Conservation (phyloP, 2,329 filamentous ascomycete species). For the Fusarium floridanum region DNA sequence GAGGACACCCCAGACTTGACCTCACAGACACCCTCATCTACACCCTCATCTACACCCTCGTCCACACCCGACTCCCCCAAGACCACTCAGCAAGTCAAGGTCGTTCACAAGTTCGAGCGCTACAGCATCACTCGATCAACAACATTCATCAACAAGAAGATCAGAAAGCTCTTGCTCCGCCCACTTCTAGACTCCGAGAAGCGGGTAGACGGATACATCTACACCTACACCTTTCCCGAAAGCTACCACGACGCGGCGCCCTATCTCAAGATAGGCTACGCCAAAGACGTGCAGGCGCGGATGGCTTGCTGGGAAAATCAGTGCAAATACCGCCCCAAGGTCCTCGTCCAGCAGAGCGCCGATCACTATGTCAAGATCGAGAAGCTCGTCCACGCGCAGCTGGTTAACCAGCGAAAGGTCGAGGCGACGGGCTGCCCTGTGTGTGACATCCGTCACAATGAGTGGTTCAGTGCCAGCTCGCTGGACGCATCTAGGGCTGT, state of each 20-base stretch:
- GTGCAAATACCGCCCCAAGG: conserved; percentile 44
- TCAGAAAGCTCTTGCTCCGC: conserved; percentile 30
- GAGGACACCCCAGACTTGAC: neutral
- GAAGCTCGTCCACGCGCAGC: conserved; percentile 46
- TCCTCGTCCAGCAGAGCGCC: conserved; percentile 26
- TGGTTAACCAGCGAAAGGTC: conserved; percentile 42
- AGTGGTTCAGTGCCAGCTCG: conserved; percentile 47
- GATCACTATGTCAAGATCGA: conserved; percentile 47
- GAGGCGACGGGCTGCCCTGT: conserved; percentile 41
- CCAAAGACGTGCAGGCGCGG: conserved; percentile 36
- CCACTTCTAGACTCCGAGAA: conserved; percentile 2
- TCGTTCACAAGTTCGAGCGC: conserved; percentile 33
- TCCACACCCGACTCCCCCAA: neutral
- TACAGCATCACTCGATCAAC: conserved; percentile 20
- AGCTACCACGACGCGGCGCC: conserved; percentile 26
- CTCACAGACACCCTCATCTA: neutral
- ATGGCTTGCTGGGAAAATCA: conserved; percentile 40
- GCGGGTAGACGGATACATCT: conserved; percentile 35
- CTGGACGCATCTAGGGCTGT: conserved; percentile 31
- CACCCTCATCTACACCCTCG: too few species aligned
- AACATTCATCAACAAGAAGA: conserved; percentile 29
- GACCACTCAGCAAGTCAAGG: neutral
- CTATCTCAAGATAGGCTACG: conserved; percentile 50
- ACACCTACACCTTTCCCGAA: conserved; percentile 43
- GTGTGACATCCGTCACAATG: conserved; percentile 41